Base-by-base conservation (phyloP, 2,329 filamentous ascomycete genomes). In the Cladophialophora yegresii region DNA sequence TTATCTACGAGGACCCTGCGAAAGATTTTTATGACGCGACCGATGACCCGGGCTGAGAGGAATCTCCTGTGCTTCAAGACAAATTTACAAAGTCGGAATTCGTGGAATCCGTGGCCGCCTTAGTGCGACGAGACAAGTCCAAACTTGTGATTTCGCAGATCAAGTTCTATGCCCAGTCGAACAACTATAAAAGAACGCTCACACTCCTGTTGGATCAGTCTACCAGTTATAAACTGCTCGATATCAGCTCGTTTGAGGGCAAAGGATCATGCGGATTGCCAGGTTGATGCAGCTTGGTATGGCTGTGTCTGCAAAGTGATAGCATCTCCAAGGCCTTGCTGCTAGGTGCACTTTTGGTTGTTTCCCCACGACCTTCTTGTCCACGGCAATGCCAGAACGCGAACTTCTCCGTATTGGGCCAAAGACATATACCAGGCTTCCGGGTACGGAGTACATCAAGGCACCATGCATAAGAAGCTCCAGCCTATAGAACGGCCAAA, bases 1-100 rank as follows among this genome's bases (percentile, higher is more conserved):
- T 63, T 33, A 23, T 63, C 32, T 63, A 63, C 23, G 61, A 63
- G 50, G 47, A 63, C 33, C 61, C 61, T 22, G 40, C 61, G 9
- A 54, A 58, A 40, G n/a, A 10, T 23, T 63, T 58, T 32, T 43
- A 58, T 26, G 61, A 58, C 33, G 61, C 22, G 12, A 63, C 43
- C 32, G 43, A 58, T 2, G 47, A 63, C 36, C 47, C 61, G 6
- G 61, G 33, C 54, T 63, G 54, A 63, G 26, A 13, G 5, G 16
- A 43, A 6, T 6, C 16, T 43, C n/a, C 16, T n/a, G 5, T 43
- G 8, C 36, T 16, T 20, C n/a, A 12, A 12, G 6, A 43, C 36
- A 43, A 43, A 6, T n/a, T 43, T 43, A 16, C 36, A n/a, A 20
- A n/a, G 5, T 20, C 36, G 36, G 13, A 16, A 16, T 43, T 16